phyloP scores from a whole-genome alignment of 106 monocot genomes.

The Xerophyta viscosa region DNA sequence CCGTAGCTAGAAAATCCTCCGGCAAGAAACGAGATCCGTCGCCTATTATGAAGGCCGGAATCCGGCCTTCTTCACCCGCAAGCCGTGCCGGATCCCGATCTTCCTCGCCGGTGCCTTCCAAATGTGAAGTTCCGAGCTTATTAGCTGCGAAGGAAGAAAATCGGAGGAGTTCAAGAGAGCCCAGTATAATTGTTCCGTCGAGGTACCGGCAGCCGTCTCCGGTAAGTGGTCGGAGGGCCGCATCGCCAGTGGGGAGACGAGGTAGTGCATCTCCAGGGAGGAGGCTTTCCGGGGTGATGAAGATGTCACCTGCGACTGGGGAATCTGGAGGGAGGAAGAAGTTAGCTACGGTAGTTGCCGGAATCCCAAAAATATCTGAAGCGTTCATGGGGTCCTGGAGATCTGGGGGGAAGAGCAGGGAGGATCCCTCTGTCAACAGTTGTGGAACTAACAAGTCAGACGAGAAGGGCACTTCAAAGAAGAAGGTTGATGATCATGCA shows the following conservation, averaged over 20 bases:
- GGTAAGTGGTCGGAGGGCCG: constrained; percentile 23
- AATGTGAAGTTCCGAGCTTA: constrained; percentile 82
- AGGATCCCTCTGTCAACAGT: constrained; percentile 25
- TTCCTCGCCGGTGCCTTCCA: constrained; percentile 79
- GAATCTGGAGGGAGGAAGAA: constrained; percentile 56
- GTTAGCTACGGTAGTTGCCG: constrained; percentile 35
- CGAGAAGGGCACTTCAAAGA: constrained; percentile 34
- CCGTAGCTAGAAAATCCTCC: constrained; percentile 8
- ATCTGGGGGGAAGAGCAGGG: constrained; percentile 74
- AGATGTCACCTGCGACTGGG: constrained; percentile 34
- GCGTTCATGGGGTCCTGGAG: constrained; percentile 20
- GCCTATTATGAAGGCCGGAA: constrained; percentile 3
- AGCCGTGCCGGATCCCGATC: constrained; percentile 38
- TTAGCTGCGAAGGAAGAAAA: constrained; percentile 85
- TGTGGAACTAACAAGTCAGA: constrained; percentile 21
- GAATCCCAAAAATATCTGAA: constrained; percentile 51
- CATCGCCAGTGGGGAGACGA: constrained; percentile 47
- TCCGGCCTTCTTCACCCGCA: constrained; percentile 24
- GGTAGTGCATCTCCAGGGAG: constrained; percentile 58
- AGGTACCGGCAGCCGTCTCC: constrained; percentile 91
- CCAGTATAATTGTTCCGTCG: constrained; percentile 89
- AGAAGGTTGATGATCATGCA: constrained; percentile 35
- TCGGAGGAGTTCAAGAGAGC: constrained; percentile 53
- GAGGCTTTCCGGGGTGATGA: constrained; percentile 52
- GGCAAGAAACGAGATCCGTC: no score